Conservation (phyloP, 139 green algal species). For the Yamagishiella unicocca region DNA sequence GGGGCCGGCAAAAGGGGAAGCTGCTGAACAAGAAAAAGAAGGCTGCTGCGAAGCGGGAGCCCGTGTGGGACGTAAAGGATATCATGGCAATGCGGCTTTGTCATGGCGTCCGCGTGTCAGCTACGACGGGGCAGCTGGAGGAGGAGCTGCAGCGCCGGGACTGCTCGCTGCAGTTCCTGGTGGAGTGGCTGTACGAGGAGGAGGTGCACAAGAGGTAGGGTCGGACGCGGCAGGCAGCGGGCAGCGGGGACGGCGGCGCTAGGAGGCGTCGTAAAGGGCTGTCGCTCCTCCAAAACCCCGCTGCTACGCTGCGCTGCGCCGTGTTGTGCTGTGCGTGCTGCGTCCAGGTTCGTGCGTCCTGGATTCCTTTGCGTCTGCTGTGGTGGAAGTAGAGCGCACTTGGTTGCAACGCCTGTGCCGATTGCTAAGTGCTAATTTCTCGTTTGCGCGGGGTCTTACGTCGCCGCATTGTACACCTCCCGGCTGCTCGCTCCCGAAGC, state of each 20-base stretch:
- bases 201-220: background rate
- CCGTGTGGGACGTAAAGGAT: constrained; percentile 11
- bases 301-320: no score
- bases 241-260: no score
- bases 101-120: background rate
- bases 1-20: background rate
- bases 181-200: background rate
- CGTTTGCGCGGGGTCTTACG: background rate
- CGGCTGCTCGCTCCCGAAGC: background rate
- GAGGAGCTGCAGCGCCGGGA: constrained; percentile 5
- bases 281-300: no score
- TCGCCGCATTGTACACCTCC: background rate
- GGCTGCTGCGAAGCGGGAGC: background rate
- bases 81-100: background rate
- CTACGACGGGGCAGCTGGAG: background rate
- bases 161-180: constrained; percentile 28
- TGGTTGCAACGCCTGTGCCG: background rate
- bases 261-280: no score
- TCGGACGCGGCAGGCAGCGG: no score
- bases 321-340: no score
- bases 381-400: background rate
- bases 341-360: no score
- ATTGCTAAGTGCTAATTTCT: background rate
- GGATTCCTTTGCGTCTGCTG: no score
- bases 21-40: background rate